Evolutionary conservation across 345 rosid species (phyloP), one percentile per base, ranked within the genome.

Genomic region (Citrus hindsii): DNA sequence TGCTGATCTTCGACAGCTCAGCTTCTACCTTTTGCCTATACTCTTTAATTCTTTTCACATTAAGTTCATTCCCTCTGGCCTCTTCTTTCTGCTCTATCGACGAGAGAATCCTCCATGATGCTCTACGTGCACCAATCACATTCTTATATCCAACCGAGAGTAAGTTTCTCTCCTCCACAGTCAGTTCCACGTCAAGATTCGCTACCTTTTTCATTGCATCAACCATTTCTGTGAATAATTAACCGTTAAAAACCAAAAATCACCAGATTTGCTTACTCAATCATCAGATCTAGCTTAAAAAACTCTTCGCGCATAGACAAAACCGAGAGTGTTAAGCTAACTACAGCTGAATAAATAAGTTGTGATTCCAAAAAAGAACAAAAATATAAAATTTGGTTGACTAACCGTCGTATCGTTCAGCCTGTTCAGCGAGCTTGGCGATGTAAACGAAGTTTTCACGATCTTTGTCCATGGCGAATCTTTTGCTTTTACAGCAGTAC

Each of bases 371-470:
- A 24, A 69, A 59, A 27, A 13, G 28, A 35, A 19, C 55, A 33
- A 9, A 59, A 51, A 5, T 67, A 37, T 9, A 51, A 53, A 25
- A 33, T 7, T 5, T 30, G 27, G 13, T 35, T 68, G 58, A 81
- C 70, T 7, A 24, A 88, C 89, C 89, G 6, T 88, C 91, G 53
- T 86, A 88, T 66, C 89, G 89, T 76, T 88, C 91, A 12, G 91
- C 91, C 70, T 88, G 91, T 38, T 88, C 91, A 16, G 91, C 86
- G 62, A 88, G 91, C 81, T 88, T 88, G 79, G 89, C 91, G 80
- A 79, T 60, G 87, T 80, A 88, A 42, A 88, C 89, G 60, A 46
- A 78, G 86, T 55, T 83, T 42, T 82, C 89, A 25, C 89, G 85
- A 80, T 86, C 88, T 58, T 73, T 77, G 70, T 84, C 86, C 88